phyloP scores from a whole-genome alignment of 73 alveolate species.

The Paramecium octaurelia region DNA sequence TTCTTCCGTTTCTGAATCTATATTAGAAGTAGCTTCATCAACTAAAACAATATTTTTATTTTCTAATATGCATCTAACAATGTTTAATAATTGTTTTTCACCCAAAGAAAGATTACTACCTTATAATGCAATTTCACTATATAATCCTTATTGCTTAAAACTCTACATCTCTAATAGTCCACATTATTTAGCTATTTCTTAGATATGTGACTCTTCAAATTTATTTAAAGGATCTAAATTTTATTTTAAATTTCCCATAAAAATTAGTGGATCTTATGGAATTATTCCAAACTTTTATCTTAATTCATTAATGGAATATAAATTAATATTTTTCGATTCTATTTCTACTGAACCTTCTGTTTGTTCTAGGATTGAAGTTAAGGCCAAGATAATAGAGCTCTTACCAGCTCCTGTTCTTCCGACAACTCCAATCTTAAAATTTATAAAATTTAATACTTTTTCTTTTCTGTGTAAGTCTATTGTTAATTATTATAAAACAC shows the following conservation, averaged over 20 bases:
- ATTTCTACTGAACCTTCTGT: constrained; percentile 73
- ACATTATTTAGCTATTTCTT: constrained; percentile 2
- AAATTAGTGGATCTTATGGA: constrained; percentile 84
- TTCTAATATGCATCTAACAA: constrained; percentile 61
- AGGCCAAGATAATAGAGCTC: constrained; percentile 78
- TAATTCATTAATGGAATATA: constrained; percentile 70
- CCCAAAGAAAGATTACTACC: constrained; percentile 59
- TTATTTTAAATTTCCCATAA: constrained; percentile 78
- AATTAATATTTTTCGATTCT: constrained; percentile 78
- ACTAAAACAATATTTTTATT: constrained; percentile 65
- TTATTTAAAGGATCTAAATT: constrained; percentile 81
- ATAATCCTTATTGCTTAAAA: neutral
- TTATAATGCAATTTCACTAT: neutral
- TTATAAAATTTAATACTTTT: neutral
- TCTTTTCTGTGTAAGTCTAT: neutral
- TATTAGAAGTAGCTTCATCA: constrained; percentile 75
- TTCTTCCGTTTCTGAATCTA: constrained; percentile 71
- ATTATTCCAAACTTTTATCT: constrained; percentile 77
- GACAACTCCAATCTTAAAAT: constrained; percentile 76
- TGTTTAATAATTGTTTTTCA: constrained; percentile 69
- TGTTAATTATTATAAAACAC: neutral
- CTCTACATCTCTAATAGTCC: neutral
- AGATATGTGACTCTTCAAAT: neutral
- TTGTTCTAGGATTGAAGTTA: constrained; percentile 80
- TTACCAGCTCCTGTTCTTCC: constrained; percentile 97